Evolutionary conservation across 129 eudicot species (phyloP), one percentile per base, ranked within the genome.

Genomic region (Chrysanthemum makinoi): DNA sequence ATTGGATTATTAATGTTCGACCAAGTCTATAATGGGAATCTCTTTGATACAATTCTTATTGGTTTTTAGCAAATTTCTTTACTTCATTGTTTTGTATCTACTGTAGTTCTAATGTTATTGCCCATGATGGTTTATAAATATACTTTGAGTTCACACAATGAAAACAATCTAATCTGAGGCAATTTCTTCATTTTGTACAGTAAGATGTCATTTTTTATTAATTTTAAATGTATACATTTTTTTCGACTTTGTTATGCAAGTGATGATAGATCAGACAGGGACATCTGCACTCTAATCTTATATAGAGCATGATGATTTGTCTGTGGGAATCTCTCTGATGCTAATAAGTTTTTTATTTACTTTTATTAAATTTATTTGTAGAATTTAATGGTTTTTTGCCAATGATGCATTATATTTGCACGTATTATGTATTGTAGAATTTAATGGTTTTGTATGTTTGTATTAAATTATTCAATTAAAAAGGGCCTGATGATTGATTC

Each of bases 281-380:
- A 87, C 93, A 87, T 87, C 93, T 81, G 93, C 72, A 66, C 77
- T 80, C 80, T 65, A 11, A 35, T 35, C 0, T 35, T 35, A 35
- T 0, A 39, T 49, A 17, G 80, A 12, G 24, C 55, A 66, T 43
- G 89, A 81, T 84, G 94, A 87, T 79, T 71, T 61, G 89, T 87
- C 89, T 69, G 80, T 87, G 93, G 93, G 93, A 87, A 87, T 87
- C 93, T 87, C 93, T 84, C 86, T 84, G 93, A 87, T 87, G 87
- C 85, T 68, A 7, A 2, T 14, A 5, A 26, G 3, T 13, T 15
- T 6, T 10, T 13, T 0, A 14, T 50, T 49, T 33, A 0, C 3
- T 30, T 28, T 28, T 28, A 0, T 28, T n/a, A n/a, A n/a, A n/a
- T 28, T 28, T 4, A 0, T 28, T 20, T 20, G 20, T 20, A 20